Percentiles rank a stretch among this genome's conserved stretches.
Evolutionary conservation across 768 basidiomycete species (phyloP).

Genomic region (Aureoboletus auriporus): DNA sequence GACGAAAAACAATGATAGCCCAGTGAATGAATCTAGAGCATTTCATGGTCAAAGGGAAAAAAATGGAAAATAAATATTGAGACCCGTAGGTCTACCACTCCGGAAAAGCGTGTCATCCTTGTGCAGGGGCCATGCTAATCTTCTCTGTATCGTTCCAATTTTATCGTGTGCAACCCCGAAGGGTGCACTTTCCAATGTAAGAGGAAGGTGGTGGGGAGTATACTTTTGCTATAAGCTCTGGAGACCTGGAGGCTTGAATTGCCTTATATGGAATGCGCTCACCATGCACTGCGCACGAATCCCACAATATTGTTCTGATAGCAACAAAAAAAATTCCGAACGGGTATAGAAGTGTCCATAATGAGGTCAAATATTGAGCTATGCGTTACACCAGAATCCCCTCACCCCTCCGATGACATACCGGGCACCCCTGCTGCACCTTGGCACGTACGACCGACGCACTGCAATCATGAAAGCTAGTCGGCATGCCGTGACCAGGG

Average conservation of each 20-base stretch:
- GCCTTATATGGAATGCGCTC: too few species aligned
- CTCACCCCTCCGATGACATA: conserved; percentile 62
- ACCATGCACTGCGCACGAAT: too few species aligned
- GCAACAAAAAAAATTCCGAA: too few species aligned
- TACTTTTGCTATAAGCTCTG: conserved; percentile 19
- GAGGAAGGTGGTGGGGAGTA: neutral
- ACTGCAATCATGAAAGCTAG: conserved; percentile 30
- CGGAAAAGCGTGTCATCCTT: conserved; percentile 99
- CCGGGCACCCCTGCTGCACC: conserved; percentile 69
- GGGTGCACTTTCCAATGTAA: conserved; percentile 46
- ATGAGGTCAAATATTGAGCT: conserved; percentile 7
- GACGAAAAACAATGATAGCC: too few species aligned
- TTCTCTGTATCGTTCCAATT: conserved; percentile 99
- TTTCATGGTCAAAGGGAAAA: neutral
- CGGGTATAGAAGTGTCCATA: conserved; percentile 15
- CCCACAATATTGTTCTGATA: too few species aligned
- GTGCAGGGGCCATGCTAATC: conserved; percentile 99
- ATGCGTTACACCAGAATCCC: conserved; percentile 25
- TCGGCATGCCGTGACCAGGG: neutral
- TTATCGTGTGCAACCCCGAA: conserved; percentile 95
- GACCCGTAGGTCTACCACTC: conserved; percentile 67
- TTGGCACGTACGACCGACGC: conserved; percentile 67
- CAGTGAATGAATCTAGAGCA: too few species aligned
- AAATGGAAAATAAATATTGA: conserved; percentile 35
- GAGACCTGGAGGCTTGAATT: neutral